Evolutionary conservation across 352 stramenopile genomes (phyloP).

Genomic region (Pythium sp.): DNA sequence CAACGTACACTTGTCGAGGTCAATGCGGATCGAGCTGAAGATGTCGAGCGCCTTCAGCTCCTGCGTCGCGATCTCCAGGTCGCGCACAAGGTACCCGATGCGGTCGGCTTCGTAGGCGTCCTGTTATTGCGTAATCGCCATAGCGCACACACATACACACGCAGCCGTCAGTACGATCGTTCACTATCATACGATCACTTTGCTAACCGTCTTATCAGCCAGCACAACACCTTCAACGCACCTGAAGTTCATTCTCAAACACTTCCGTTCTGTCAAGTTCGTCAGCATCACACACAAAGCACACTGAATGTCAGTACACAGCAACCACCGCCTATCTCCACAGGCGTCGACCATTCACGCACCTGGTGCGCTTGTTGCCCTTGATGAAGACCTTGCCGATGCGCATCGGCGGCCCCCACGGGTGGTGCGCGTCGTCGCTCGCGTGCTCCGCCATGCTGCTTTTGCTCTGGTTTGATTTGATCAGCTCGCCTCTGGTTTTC

Average conservation of each 20-base stretch:
- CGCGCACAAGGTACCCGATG: conserved; percentile 60
- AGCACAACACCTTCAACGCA: conserved; percentile 10
- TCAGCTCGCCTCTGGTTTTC: not conserved
- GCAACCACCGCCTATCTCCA: too few species aligned
- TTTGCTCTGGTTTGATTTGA: not conserved
- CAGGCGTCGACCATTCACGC: not conserved
- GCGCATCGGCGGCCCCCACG: conserved; percentile 76
- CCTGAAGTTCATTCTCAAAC: conserved; percentile 87
- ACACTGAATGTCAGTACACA: not conserved
- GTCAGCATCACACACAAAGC: not conserved
- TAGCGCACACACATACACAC: not conserved
- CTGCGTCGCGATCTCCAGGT: conserved; percentile 55
- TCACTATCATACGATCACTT: too few species aligned
- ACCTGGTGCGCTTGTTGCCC: conserved; percentile 88
- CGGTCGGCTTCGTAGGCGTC: conserved; percentile 60
- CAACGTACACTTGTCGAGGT: conserved; percentile 66
- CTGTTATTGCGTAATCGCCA: conserved; percentile 18
- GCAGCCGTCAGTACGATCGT: not conserved
- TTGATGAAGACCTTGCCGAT: conserved; percentile 87
- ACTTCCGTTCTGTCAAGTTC: conserved; percentile 52
- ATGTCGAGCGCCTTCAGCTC: conserved; percentile 79
- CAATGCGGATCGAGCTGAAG: conserved; percentile 80
- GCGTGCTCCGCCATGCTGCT: conserved; percentile 14
- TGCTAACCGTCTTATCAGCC: not conserved
- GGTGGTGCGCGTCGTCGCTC: conserved; percentile 40